Evolutionary conservation across 495 filamentous ascomycete genomes (phyloP).

Genomic region (Friedmanniomyces simplex): DNA sequence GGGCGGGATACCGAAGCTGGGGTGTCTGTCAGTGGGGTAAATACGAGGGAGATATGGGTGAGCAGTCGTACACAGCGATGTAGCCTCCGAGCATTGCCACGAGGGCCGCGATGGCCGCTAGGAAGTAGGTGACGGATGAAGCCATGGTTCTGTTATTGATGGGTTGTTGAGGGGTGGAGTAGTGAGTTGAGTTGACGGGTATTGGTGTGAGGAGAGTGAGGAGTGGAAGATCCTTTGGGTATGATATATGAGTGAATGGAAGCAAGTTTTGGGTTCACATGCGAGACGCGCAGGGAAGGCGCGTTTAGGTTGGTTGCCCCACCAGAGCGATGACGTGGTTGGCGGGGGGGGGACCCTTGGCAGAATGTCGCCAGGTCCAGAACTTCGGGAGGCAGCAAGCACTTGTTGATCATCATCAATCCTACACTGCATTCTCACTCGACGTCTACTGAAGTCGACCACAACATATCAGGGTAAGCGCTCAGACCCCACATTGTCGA

Average conservation of each 20-base stretch:
- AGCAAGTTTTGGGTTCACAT: background rate
- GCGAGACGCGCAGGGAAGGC: background rate
- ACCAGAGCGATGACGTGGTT: too few relatives aligned
- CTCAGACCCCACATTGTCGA: too few relatives aligned
- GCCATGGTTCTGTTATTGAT: too few relatives aligned
- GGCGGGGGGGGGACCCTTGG: too few relatives aligned
- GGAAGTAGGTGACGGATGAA: conserved; percentile 10
- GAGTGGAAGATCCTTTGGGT: too few relatives aligned
- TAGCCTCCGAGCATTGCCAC: conserved; percentile 11
- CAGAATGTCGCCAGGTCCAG: background rate
- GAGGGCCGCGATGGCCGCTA: conserved; percentile 10
- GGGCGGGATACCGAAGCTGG: conserved; percentile 33
- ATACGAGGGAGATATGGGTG: background rate
- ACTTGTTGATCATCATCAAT: background rate
- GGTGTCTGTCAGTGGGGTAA: background rate
- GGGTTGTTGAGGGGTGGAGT: too few relatives aligned
- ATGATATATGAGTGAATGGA: too few relatives aligned
- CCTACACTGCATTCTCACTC: background rate
- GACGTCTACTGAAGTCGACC: too few relatives aligned
- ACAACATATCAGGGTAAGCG: too few relatives aligned
- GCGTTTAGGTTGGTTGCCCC: background rate
- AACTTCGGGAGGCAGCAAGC: background rate
- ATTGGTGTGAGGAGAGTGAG: too few relatives aligned
- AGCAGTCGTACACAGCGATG: conserved; percentile 12
- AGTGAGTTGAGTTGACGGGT: too few relatives aligned